Percentiles rank a stretch among this genome's conserved stretches.
phyloP scores from a whole-genome alignment of 164 flowering plant genomes.

The Saururus chinensis region DNA sequence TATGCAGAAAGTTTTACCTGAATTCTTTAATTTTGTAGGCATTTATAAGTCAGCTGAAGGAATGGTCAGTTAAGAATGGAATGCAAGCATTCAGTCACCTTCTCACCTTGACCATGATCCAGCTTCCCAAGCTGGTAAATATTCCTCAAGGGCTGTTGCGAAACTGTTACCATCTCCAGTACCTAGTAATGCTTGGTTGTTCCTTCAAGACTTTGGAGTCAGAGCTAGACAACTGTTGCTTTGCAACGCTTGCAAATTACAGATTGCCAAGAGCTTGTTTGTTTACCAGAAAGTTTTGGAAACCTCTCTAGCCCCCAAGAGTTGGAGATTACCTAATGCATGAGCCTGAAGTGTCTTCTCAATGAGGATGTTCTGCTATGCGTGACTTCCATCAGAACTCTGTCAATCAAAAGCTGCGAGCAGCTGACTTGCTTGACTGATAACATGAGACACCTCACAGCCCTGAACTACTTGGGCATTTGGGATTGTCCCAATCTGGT shows the following conservation, averaged over 20 bases:
- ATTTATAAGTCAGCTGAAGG: conserved; percentile 58
- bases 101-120: not conserved
- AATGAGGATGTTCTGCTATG: not conserved
- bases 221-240: conserved; percentile 1
- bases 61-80: conserved; percentile 4
- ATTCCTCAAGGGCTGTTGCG: conserved; percentile 7
- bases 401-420: not conserved
- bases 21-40: conserved; percentile 34
- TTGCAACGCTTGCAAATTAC: conserved; percentile 7
- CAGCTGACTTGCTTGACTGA: not conserved
- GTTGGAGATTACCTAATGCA: conserved; percentile 1
- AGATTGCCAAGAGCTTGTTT: conserved; percentile 4
- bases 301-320: conserved; percentile 1
- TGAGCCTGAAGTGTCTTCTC: not conserved
- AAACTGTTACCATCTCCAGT: conserved; percentile 3
- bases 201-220: conserved; percentile 1
- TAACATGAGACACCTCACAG: not conserved
- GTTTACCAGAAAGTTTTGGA: conserved; percentile 5
- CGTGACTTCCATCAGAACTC: not conserved
- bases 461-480: not conserved
- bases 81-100: conserved; percentile 4
- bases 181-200: conserved; percentile 6
- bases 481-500: not conserved
- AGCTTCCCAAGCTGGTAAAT: conserved; percentile 7
- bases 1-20: not conserved